Conservation (phyloP, 2,329 filamentous ascomycete genomes). For the Emmonsia crescens region DNA sequence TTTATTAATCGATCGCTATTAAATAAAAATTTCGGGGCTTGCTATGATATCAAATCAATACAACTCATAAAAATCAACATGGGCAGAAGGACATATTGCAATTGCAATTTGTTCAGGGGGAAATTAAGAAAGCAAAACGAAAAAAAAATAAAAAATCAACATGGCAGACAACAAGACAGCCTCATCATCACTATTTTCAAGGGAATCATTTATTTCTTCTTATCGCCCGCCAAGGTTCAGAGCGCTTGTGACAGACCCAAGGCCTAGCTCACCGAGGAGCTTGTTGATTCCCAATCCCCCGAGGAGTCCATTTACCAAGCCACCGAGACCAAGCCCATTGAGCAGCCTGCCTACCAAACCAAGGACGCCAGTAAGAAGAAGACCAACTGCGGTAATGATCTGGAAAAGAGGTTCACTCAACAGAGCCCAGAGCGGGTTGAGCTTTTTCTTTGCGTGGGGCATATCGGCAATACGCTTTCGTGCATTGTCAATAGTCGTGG, state of each 20-base stretch:
- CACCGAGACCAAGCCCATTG: constrained; percentile 70
- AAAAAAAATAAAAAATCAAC: background rate
- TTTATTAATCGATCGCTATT: too few relatives aligned
- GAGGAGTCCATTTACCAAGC: constrained; percentile 66
- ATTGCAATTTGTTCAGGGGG: background rate
- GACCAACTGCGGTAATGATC: constrained; percentile 79
- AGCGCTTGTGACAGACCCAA: constrained; percentile 38
- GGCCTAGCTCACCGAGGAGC: constrained; percentile 39
- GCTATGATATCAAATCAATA: too few relatives aligned
- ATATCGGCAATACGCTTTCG: constrained; percentile 84
- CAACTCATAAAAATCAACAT: background rate
- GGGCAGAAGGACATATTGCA: background rate
- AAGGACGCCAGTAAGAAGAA: constrained; percentile 72
- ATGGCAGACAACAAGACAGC: background rate
- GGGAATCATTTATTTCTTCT: constrained; percentile 2
- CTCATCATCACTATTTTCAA: background rate
- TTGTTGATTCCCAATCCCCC: constrained; percentile 57
- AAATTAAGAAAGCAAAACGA: background rate
- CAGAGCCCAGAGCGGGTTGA: constrained; percentile 71
- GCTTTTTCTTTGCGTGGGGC: constrained; percentile 89
- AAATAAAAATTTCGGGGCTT: too few relatives aligned
- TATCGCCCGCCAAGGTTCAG: constrained; percentile 13
- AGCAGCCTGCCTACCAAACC: constrained; percentile 73
- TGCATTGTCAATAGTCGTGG: constrained; percentile 72
- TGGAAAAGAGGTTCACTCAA: constrained; percentile 80